Evolutionary conservation across 2,329 filamentous ascomycete genomes (phyloP).

Genomic region (Ceratocystis eucalypticola): DNA sequence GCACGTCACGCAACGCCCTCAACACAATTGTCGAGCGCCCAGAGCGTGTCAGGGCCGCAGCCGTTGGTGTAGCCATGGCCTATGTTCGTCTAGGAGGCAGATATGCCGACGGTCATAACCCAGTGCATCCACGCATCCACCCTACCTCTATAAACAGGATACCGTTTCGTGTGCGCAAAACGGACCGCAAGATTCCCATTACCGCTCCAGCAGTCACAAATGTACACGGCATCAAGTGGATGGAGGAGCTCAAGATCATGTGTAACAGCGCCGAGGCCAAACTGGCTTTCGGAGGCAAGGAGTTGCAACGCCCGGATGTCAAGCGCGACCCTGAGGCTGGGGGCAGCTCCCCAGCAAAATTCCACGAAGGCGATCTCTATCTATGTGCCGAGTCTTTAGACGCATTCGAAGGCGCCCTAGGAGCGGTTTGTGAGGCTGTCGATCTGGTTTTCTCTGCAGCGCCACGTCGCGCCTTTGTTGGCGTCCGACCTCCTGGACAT

Average conservation of each 20-base stretch:
- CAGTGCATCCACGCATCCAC: constrained; percentile 50
- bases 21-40: constrained; percentile 83
- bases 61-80: constrained; percentile 69
- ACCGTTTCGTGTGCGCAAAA: constrained; percentile 78
- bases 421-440: constrained; percentile 85
- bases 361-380: constrained; percentile 86
- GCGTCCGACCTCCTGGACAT: constrained; percentile 83
- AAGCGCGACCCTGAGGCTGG: constrained; percentile 35
- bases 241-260: constrained; percentile 78
- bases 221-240: constrained; percentile 85
- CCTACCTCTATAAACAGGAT: constrained; percentile 42
- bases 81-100: constrained; percentile 82
- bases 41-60: constrained; percentile 72
- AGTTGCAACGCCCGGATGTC: constrained; percentile 57
- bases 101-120: constrained; percentile 55
- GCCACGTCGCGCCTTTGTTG: constrained; percentile 73
- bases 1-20: constrained; percentile 56
- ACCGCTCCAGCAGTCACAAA: constrained; percentile 68
- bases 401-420: constrained; percentile 80
- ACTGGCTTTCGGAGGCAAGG: constrained; percentile 62
- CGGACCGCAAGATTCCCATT: constrained; percentile 55
- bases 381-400: constrained; percentile 73
- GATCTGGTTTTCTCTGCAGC: constrained; percentile 59
- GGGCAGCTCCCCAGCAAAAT: constrained; percentile 32
- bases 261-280: constrained; percentile 68